Conservation (phyloP, 495 filamentous ascomycete species). For the Tuber aestivum region DNA sequence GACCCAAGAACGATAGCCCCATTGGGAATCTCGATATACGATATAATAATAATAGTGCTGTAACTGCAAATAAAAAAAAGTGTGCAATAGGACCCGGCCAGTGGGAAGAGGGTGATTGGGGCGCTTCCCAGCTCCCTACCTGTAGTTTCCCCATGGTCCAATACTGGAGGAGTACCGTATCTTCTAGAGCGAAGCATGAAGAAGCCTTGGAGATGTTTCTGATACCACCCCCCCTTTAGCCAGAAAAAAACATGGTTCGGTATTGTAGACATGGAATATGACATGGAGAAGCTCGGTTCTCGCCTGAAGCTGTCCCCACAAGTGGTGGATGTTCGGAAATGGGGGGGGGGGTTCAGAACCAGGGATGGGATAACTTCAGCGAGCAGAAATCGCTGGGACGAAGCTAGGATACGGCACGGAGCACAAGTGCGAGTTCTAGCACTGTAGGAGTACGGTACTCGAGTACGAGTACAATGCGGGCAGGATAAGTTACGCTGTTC, state of each 20-base stretch:
- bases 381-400: neutral
- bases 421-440: too few species aligned
- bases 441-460: too few species aligned
- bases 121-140: neutral
- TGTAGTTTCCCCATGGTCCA: neutral
- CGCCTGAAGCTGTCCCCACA: neutral
- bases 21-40: too few species aligned
- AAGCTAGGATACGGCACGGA: neutral
- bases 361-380: neutral
- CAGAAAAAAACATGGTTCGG: neutral
- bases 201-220: neutral
- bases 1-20: too few species aligned
- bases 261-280: neutral
- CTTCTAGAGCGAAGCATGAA: neutral
- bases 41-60: neutral
- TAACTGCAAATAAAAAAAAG: neutral
- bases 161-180: neutral
- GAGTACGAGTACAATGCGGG: neutral
- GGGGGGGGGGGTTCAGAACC: neutral
- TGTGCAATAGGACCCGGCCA: neutral
- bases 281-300: neutral
- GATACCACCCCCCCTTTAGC: neutral
- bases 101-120: neutral
- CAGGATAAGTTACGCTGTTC: neutral
- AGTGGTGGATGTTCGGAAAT: neutral